These are phyloP conservation scores for Botryobasidium botryosum DNA, from an alignment of 768 basidiomycete genomes.

Conservation along the genomic window DNA sequence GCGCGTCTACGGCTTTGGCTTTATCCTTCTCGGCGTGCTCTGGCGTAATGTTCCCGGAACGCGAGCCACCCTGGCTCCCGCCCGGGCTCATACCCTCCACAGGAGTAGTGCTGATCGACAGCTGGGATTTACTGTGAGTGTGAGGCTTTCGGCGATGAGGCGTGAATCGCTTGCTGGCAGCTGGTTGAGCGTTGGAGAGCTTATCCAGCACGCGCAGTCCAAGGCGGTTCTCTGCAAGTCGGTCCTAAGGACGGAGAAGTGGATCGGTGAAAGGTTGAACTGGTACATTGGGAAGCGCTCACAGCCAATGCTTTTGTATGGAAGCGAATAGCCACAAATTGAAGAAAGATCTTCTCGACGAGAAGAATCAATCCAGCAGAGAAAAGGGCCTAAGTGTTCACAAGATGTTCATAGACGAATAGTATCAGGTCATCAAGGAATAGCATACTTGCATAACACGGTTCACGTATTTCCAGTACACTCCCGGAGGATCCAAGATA, in stretches of 20 bases:
- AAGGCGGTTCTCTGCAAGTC: slow-evolving; percentile 49
- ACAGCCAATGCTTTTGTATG: slow-evolving; percentile 52
- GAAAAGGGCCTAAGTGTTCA: slow-evolving; percentile 32
- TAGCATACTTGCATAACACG: slow-evolving; percentile 46
- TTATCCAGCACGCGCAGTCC: slow-evolving; percentile 54
- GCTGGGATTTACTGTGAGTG: no score
- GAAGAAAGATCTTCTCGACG: slow-evolving; percentile 44
- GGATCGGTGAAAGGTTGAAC: neutral
- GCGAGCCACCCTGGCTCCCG: no score
- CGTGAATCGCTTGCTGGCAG: no score
- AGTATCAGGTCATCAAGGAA: slow-evolving; percentile 1
- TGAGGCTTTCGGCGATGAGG: no score
- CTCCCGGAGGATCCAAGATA: slow-evolving; percentile 39
- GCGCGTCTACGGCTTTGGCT: no score
- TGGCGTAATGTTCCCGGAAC: no score
- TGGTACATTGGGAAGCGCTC: neutral
- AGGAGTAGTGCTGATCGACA: no score
- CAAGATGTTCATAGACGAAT: slow-evolving; percentile 3
- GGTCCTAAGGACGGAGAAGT: slow-evolving; percentile 24
- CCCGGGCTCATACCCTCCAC: no score
- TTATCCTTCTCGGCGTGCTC: no score
- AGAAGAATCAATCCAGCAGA: slow-evolving; percentile 28
- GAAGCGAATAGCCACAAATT: slow-evolving; percentile 66
- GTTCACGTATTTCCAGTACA: slow-evolving; percentile 53
- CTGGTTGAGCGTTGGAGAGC: slow-evolving; percentile 44